A percentile compares a stretch with the other conserved stretches of the same genome.
Conservation (phyloP, 805 yeast genomes). For the Starmerella etchellsii region DNA sequence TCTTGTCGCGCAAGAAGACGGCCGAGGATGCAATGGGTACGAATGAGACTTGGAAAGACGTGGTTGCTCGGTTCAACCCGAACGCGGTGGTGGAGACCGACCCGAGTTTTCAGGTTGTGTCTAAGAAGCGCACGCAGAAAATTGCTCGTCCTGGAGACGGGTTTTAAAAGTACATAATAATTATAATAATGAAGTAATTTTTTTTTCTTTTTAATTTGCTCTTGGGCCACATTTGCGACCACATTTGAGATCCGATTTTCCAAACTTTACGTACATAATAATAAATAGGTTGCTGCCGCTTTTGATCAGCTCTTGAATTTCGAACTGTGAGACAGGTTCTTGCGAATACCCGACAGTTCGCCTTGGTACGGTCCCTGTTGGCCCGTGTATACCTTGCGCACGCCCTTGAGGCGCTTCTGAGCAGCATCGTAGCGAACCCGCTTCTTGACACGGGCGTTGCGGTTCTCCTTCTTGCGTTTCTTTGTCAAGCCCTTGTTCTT, state of each 20-base stretch:
- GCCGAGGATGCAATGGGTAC: slow-evolving; percentile 47
- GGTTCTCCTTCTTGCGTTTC: slow-evolving; percentile 79
- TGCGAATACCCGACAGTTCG: slow-evolving; percentile 94
- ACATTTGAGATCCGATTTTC: neutral
- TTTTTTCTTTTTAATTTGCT: too few species aligned
- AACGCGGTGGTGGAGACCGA: slow-evolving; percentile 27
- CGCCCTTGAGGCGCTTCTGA: slow-evolving; percentile 80
- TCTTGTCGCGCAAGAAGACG: slow-evolving; percentile 57
- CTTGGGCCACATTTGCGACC: too few species aligned
- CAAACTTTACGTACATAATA: too few species aligned
- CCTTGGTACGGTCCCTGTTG: slow-evolving; percentile 77
- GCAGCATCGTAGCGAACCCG: slow-evolving; percentile 93
- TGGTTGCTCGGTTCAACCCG: slow-evolving; percentile 34
- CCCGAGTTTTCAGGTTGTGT: slow-evolving; percentile 46
- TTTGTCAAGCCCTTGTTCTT: slow-evolving; percentile 96
- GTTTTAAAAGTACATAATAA: neutral
- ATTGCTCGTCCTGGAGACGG: slow-evolving; percentile 17
- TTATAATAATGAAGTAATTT: too few species aligned
- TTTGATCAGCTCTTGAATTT: slow-evolving; percentile 32
- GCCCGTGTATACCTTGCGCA: slow-evolving; percentile 73
- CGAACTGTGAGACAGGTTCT: slow-evolving; percentile 79
- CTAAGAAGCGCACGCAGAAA: slow-evolving; percentile 34
- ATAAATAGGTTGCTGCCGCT: neutral
- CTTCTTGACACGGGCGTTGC: slow-evolving; percentile 96
- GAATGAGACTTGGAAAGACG: slow-evolving; percentile 58